These are phyloP conservation scores for Ustilago crameri DNA, from an alignment of 1,284 basidiomycete species.

Conservation along the genomic window DNA sequence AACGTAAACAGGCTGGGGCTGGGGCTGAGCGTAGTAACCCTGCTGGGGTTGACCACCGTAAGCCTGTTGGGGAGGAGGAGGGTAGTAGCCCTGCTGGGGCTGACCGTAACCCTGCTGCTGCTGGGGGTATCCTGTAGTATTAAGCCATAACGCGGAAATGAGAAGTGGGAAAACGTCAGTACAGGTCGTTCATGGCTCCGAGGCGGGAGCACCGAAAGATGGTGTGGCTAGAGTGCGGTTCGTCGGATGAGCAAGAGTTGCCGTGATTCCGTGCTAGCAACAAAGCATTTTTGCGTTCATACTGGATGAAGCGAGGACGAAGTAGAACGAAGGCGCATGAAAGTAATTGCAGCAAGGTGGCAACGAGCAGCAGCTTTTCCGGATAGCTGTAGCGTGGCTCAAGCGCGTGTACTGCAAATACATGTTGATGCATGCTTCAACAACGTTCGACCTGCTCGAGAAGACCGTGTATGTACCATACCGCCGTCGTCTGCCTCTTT, in stretches of 20 bases:
- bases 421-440: not conserved
- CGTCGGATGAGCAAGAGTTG: too few relatives aligned
- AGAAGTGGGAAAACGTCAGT: not conserved
- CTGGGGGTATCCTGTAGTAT: conserved; percentile 40
- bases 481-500: too few relatives aligned
- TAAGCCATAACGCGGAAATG: not conserved
- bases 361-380: too few relatives aligned
- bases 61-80: conserved; percentile 56
- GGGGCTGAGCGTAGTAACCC: conserved; percentile 51
- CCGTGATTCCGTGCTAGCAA: too few relatives aligned
- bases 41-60: conserved; percentile 55
- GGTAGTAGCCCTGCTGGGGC: conserved; percentile 50
- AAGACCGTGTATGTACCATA: too few relatives aligned
- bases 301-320: too few relatives aligned
- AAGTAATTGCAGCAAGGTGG: too few relatives aligned
- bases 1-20: conserved; percentile 57
- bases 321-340: too few relatives aligned
- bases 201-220: not conserved
- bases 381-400: too few relatives aligned
- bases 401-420: too few relatives aligned
- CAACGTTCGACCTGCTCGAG: not conserved
- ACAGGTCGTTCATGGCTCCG: not conserved
- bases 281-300: too few relatives aligned
- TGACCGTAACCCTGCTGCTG: conserved; percentile 40
- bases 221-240: too few relatives aligned